These are phyloP conservation scores for Epichloe scottii DNA, from an alignment of 2,329 filamentous ascomycete genomes.

Conservation along the genomic window DNA sequence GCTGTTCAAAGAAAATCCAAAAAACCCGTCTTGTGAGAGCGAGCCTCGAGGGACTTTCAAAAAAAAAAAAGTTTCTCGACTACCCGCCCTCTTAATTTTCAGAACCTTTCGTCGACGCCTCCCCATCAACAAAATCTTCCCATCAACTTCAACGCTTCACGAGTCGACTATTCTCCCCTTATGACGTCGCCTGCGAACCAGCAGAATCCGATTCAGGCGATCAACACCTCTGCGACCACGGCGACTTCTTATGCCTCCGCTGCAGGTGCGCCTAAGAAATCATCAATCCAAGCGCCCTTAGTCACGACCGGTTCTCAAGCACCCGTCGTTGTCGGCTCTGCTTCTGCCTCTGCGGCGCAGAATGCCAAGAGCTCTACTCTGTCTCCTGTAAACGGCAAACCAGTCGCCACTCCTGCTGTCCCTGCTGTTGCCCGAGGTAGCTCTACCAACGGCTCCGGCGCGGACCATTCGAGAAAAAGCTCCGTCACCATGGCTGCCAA, in stretches of 20 bases:
- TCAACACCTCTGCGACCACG: constrained; percentile 43
- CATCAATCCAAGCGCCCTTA: constrained; percentile 44
- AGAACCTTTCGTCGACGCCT: background rate
- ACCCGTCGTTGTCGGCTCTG: constrained; percentile 43
- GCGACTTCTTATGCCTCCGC: constrained; percentile 55
- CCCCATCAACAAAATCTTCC: background rate
- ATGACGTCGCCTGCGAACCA: constrained; percentile 50
- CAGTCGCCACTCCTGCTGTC: constrained; percentile 55
- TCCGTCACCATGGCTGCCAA: constrained; percentile 87
- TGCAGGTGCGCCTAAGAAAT: constrained; percentile 51
- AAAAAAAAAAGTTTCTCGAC: constrained; percentile 1
- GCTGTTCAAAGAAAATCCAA: background rate
- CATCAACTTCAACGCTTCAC: background rate
- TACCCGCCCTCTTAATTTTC: constrained; percentile 6
- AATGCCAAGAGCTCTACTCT: constrained; percentile 53
- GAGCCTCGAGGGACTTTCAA: background rate
- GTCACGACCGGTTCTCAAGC: constrained; percentile 44
- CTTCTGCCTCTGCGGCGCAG: constrained; percentile 35
- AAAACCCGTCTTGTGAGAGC: constrained; percentile 3
- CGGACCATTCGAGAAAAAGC: constrained; percentile 70
- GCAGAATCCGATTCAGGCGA: constrained; percentile 43
- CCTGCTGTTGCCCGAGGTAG: constrained; percentile 53
- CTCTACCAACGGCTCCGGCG: constrained; percentile 53
- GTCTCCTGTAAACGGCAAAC: constrained; percentile 77
- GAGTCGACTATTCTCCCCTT: constrained; percentile 19